A percentile compares a stretch with the other conserved stretches of the same genome.
These are phyloP conservation scores for Aspergillus sp. DNA, from an alignment of 2,329 filamentous ascomycete species.

Conservation along the genomic window DNA sequence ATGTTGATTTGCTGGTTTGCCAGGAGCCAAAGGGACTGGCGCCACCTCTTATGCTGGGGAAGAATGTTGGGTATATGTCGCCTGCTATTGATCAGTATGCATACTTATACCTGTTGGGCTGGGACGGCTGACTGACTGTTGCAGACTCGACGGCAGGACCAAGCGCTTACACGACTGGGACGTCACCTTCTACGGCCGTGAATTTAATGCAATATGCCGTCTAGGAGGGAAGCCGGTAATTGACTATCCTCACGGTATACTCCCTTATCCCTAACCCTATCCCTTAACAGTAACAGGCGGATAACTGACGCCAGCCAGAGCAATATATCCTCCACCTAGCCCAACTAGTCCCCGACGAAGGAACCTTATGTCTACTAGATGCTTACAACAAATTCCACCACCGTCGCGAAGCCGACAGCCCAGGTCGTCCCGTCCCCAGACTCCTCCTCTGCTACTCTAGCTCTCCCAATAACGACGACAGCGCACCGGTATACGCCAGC, in stretches of 20 bases:
- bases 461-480: background rate
- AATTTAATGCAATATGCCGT: slow-evolving; percentile 9
- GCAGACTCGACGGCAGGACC: slow-evolving; percentile 55
- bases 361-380: background rate
- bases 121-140: no score
- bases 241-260: background rate
- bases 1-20: slow-evolving; percentile 75
- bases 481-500: background rate
- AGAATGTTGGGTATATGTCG: slow-evolving; percentile 62
- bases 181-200: slow-evolving; percentile 10
- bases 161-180: slow-evolving; percentile 65
- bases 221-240: background rate
- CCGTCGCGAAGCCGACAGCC: background rate
- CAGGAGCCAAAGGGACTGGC: slow-evolving; percentile 74
- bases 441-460: background rate
- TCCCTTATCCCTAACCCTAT: no score
- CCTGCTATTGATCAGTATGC: background rate
- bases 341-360: background rate
- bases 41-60: slow-evolving; percentile 61
- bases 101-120: background rate
- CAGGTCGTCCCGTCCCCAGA: background rate
- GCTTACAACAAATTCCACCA: background rate
- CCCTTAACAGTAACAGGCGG: no score
- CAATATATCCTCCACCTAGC: background rate
- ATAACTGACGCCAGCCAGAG: background rate